Evolutionary conservation across 2,329 filamentous ascomycete genomes (phyloP).

Genomic region (Fusarium compactum): DNA sequence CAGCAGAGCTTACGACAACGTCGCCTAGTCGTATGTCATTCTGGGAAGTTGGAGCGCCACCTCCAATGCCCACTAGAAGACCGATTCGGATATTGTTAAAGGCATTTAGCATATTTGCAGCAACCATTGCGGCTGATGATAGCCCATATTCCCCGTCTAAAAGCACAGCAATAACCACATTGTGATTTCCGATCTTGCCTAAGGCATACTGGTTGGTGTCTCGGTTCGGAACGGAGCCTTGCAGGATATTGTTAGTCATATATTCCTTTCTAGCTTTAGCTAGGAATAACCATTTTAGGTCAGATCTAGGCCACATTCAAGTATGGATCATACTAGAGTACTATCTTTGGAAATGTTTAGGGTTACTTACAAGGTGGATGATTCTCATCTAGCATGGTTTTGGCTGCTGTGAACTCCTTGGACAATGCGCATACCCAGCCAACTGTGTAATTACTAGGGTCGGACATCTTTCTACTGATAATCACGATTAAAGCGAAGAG

Average conservation of each 20-base stretch:
- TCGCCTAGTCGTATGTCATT: slow-evolving; percentile 52
- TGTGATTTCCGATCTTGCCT: slow-evolving; percentile 51
- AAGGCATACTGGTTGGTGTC: slow-evolving; percentile 51
- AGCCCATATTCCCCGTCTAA: slow-evolving; percentile 47
- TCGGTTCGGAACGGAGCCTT: slow-evolving; percentile 37
- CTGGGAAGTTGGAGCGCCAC: slow-evolving; percentile 51
- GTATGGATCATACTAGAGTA: no score
- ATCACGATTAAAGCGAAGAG: fast-evolving
- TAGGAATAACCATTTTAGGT: no score
- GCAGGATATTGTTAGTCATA: fast-evolving
- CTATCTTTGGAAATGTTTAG: no score
- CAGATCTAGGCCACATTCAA: no score
- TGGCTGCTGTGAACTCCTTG: slow-evolving; percentile 54
- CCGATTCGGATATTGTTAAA: slow-evolving; percentile 49
- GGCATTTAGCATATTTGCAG: slow-evolving; percentile 46
- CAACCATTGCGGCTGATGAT: slow-evolving; percentile 44
- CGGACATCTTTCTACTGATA: background rate
- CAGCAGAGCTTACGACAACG: slow-evolving; percentile 38
- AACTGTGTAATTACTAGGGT: slow-evolving; percentile 51
- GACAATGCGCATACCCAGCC: slow-evolving; percentile 59
- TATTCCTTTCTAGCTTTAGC: no score
- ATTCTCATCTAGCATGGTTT: slow-evolving; percentile 55
- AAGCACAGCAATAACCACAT: slow-evolving; percentile 52
- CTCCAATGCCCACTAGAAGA: slow-evolving; percentile 53
- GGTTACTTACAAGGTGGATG: background rate